phyloP scores from a whole-genome alignment of 495 filamentous ascomycete genomes.

The Copromyces sp. region DNA sequence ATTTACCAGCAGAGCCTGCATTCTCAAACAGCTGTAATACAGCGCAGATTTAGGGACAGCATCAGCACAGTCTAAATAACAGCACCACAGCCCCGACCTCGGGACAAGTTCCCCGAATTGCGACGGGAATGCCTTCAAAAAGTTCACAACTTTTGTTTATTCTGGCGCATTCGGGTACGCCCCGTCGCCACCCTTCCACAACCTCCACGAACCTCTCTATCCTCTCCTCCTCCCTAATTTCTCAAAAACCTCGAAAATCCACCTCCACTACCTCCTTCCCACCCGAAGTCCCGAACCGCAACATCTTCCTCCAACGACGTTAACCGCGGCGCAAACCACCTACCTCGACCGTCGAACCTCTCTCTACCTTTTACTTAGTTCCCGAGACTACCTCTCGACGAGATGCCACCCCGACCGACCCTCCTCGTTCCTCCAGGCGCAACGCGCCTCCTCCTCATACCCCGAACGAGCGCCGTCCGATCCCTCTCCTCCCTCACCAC shows the following conservation, averaged over 20 bases:
- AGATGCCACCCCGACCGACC: neutral
- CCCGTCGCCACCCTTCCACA: neutral
- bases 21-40: neutral
- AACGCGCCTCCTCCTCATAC: neutral
- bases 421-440: neutral
- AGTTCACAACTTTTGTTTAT: neutral
- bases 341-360: neutral
- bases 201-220: neutral
- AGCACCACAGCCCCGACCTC: neutral
- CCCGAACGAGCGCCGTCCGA: neutral
- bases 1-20: neutral
- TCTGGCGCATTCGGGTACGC: neutral
- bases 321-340: neutral
- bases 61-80: neutral
- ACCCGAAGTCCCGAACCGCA: neutral
- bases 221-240: neutral
- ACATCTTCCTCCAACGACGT: neutral
- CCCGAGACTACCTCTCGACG: neutral
- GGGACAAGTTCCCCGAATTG: neutral
- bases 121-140: neutral
- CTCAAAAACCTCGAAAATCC: neutral
- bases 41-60: neutral
- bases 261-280: neutral
- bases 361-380: neutral
- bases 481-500: slow-evolving; percentile 1